phyloP scores from a whole-genome alignment of 441 rosid species.

The Raphanus hybrid region DNA sequence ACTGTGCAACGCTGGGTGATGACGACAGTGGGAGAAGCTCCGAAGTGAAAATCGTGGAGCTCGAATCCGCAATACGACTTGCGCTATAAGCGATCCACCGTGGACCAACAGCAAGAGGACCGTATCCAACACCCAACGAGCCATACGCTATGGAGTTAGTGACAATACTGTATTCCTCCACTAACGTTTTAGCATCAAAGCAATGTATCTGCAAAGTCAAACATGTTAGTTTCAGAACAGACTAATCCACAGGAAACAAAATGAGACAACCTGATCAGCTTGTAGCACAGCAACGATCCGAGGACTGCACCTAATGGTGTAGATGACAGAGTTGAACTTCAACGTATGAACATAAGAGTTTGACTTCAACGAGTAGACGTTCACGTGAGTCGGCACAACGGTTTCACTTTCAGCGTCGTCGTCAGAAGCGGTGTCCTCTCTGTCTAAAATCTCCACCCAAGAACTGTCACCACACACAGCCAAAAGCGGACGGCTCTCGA shows the following conservation, averaged over 20 bases:
- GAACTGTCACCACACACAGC: too few relatives aligned
- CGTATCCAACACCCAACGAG: conserved; percentile 73
- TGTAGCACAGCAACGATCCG: too few relatives aligned
- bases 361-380: too few relatives aligned
- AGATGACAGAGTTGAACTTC: too few relatives aligned
- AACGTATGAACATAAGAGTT: too few relatives aligned
- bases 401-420: too few relatives aligned
- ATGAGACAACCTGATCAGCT: too few relatives aligned
- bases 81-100: conserved; percentile 97
- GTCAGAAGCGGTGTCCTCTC: too few relatives aligned
- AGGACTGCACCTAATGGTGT: too few relatives aligned
- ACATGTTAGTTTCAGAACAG: conserved; percentile 8
- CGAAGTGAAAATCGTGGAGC: conserved; percentile 63
- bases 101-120: conserved; percentile 94
- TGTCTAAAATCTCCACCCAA: too few relatives aligned
- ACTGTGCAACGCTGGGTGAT: conserved; percentile 71
- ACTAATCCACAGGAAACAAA: conserved; percentile 15
- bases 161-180: conserved; percentile 60
- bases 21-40: conserved; percentile 65
- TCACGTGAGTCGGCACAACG: too few relatives aligned
- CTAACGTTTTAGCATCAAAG: conserved; percentile 68
- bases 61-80: conserved; percentile 57
- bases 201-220: conserved; percentile 81
- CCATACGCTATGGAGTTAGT: conserved; percentile 65
- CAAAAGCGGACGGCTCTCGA: too few relatives aligned